Conservation (phyloP, 169 alveolate genomes). For the Miamiensis avidus region DNA sequence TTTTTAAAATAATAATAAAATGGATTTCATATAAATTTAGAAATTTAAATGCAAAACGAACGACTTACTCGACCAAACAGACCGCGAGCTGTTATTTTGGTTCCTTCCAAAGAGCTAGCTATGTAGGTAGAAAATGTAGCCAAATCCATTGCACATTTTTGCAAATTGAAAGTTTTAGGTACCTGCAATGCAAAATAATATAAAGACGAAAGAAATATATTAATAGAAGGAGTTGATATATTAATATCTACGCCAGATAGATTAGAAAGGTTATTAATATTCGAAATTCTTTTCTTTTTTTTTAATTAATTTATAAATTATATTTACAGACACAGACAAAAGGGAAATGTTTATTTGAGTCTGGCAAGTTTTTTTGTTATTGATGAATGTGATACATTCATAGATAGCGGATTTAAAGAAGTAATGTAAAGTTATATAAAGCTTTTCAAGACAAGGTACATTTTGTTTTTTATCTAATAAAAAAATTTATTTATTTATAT, state of each 20-base stretch:
- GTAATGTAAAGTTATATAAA: slow-evolving; percentile 50
- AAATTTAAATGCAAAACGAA: neutral
- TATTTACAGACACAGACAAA: slow-evolving; percentile 49
- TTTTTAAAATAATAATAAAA: too few species aligned
- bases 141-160: slow-evolving; percentile 54
- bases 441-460: slow-evolving; percentile 4
- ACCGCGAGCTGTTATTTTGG: slow-evolving; percentile 72
- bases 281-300: neutral
- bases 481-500: neutral
- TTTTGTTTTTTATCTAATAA: neutral
- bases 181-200: slow-evolving; percentile 40
- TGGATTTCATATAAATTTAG: neutral
- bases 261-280: slow-evolving; percentile 21
- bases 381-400: slow-evolving; percentile 83
- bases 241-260: slow-evolving; percentile 81
- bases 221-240: slow-evolving; percentile 73
- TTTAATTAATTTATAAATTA: too few species aligned
- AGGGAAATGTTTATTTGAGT: slow-evolving; percentile 43
- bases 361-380: slow-evolving; percentile 63
- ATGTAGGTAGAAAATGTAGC: slow-evolving; percentile 64
- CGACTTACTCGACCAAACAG: slow-evolving; percentile 55
- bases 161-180: slow-evolving; percentile 51
- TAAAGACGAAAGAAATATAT: slow-evolving; percentile 26
- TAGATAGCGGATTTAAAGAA: slow-evolving; percentile 77
- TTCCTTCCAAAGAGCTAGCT: slow-evolving; percentile 81